These are phyloP conservation scores for Hericium rajendrae DNA, from an alignment of 768 basidiomycete species.

Conservation along the genomic window DNA sequence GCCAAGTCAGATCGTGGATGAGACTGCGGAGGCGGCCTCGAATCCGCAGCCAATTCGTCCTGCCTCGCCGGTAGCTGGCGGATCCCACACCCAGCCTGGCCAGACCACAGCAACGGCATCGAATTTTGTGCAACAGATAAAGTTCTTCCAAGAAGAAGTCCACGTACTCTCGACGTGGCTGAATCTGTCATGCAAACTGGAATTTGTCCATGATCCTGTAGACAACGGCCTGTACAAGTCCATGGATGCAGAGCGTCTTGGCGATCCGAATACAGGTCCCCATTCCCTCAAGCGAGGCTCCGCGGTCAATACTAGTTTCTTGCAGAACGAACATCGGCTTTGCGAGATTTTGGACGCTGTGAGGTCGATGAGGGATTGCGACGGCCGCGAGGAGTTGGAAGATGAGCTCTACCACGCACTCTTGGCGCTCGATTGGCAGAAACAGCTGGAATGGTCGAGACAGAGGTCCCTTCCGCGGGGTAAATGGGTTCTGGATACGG, in stretches of 20 bases:
- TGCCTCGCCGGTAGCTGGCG: too few relatives aligned
- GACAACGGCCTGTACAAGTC: neutral
- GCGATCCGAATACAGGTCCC: neutral
- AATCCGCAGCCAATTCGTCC: too few relatives aligned
- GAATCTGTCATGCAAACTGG: neutral
- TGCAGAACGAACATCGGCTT: neutral
- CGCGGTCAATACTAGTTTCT: neutral
- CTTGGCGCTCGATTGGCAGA: neutral
- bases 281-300: neutral
- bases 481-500: neutral
- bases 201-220: neutral
- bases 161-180: neutral
- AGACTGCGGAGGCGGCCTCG: too few relatives aligned
- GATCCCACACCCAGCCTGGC: too few relatives aligned
- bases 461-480: neutral
- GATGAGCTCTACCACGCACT: neutral
- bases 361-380: neutral
- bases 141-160: neutral
- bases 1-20: too few relatives aligned
- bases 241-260: neutral
- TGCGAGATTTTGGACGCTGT: neutral
- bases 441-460: neutral
- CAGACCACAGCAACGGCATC: too few relatives aligned
- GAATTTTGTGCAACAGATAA: too few relatives aligned
- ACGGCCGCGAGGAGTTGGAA: neutral